Conservation (phyloP, 2,329 filamentous ascomycete genomes). For the Aspergillus eucalypticola region DNA sequence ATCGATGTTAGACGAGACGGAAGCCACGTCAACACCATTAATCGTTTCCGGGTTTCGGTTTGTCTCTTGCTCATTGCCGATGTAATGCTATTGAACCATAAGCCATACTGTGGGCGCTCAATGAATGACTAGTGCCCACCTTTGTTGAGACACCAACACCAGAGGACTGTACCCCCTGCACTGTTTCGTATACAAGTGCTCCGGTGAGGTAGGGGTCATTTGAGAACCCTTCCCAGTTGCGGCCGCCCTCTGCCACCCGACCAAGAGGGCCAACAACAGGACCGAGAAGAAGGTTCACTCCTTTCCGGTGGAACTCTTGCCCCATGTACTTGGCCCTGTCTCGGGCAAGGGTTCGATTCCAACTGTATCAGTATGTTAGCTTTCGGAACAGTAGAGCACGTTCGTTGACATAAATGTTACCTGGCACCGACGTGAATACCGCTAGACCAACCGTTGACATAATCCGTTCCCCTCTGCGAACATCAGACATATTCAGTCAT, state of each 20-base stretch:
- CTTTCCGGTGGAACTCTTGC: conserved; percentile 71
- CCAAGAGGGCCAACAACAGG: conserved; percentile 76
- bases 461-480: conserved; percentile 32
- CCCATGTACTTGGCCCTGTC: conserved; percentile 72
- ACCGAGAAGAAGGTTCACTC: conserved; percentile 71
- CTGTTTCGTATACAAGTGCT: conserved; percentile 68
- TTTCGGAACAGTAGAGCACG: background rate
- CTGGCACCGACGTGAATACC: conserved; percentile 28
- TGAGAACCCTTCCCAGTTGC: conserved; percentile 68
- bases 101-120: background rate
- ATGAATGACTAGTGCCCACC: background rate
- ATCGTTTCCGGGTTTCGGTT: conserved; percentile 61
- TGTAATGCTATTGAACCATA: conserved; percentile 54
- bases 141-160: conserved; percentile 83
- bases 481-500: background rate
- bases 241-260: conserved; percentile 65
- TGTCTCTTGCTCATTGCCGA: conserved; percentile 74
- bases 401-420: conserved; percentile 14
- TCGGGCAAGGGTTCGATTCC: conserved; percentile 70
- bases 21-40: conserved; percentile 63
- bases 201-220: conserved; percentile 77
- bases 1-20: conserved; percentile 61
- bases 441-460: conserved; percentile 27
- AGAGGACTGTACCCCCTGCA: conserved; percentile 77
- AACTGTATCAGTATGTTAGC: conserved; percentile 40